Percentiles rank a stretch among this genome's conserved stretches.
Evolutionary conservation across 495 filamentous ascomycete genomes (phyloP).

Genomic region (Penicillium desertorum): DNA sequence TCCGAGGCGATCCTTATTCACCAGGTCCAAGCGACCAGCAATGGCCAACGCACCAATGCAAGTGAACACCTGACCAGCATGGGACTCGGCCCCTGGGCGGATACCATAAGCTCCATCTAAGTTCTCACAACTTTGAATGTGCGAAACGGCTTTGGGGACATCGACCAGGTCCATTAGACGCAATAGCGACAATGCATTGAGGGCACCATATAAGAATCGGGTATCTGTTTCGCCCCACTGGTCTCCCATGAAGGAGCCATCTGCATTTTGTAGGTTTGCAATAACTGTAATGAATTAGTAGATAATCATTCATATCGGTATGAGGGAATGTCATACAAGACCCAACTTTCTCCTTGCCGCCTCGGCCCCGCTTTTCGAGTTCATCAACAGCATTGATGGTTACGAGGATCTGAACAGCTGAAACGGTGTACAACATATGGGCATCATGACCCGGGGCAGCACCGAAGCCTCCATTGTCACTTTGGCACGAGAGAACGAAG

Average conservation of each 20-base stretch:
- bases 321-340: constrained; percentile 55
- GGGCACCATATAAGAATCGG: constrained; percentile 83
- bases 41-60: constrained; percentile 89
- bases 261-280: constrained; percentile 76
- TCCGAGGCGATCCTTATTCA: constrained; percentile 76
- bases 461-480: constrained; percentile 85
- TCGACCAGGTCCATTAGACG: constrained; percentile 68
- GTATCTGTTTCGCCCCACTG: constrained; percentile 97
- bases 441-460: constrained; percentile 92
- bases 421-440: constrained; percentile 92
- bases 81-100: constrained; percentile 83
- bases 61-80: constrained; percentile 90
- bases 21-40: constrained; percentile 75
- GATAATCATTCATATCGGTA: constrained; percentile 5
- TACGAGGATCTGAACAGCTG: constrained; percentile 86
- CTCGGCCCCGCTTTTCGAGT: constrained; percentile 64
- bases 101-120: constrained; percentile 93
- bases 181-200: constrained; percentile 84
- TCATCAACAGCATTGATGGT: constrained; percentile 80
- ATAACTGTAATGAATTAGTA: constrained; percentile 60
- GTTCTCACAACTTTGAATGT: constrained; percentile 81
- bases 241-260: constrained; percentile 87
- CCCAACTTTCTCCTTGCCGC: constrained; percentile 69
- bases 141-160: constrained; percentile 70
- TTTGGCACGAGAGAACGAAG: constrained; percentile 89